Conservation (phyloP, 495 filamentous ascomycete genomes). For the Tetracladium marchalianum region DNA sequence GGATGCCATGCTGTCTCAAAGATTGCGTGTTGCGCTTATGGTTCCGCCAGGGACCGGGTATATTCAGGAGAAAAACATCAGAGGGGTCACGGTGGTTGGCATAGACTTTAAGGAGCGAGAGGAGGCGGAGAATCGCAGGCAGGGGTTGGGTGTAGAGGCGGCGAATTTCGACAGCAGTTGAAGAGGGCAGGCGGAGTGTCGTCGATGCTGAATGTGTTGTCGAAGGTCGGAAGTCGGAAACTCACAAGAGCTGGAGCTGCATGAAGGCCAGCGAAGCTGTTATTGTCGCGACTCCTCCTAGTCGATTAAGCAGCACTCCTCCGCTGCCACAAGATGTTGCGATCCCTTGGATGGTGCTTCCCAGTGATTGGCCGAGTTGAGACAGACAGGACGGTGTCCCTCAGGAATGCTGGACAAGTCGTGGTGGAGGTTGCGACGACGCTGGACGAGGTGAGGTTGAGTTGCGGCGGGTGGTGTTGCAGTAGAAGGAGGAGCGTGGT, state of each 20-base stretch:
- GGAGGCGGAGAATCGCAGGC: not conserved
- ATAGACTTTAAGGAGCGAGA: not conserved
- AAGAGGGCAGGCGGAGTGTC: constrained; percentile 5
- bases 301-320: no score
- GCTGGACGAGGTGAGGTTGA: no score
- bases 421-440: no score
- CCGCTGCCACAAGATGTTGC: no score
- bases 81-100: not conserved
- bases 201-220: constrained; percentile 6
- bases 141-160: constrained; percentile 1
- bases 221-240: constrained; percentile 6
- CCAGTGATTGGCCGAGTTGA: not conserved
- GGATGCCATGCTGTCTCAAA: constrained; percentile 32
- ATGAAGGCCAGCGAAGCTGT: constrained; percentile 11
- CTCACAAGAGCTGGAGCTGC: constrained; percentile 7
- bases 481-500: no score
- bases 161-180: constrained; percentile 4
- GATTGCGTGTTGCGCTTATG: constrained; percentile 1
- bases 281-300: constrained; percentile 6
- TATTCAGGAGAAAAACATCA: constrained; percentile 12
- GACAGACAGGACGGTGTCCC: no score
- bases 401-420: no score
- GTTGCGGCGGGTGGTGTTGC: no score
- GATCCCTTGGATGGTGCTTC: no score
- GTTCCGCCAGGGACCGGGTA: constrained; percentile 6